These are phyloP conservation scores for Geotrichum cucujoidarum DNA, from an alignment of 1,139 yeast species.

Conservation along the genomic window DNA sequence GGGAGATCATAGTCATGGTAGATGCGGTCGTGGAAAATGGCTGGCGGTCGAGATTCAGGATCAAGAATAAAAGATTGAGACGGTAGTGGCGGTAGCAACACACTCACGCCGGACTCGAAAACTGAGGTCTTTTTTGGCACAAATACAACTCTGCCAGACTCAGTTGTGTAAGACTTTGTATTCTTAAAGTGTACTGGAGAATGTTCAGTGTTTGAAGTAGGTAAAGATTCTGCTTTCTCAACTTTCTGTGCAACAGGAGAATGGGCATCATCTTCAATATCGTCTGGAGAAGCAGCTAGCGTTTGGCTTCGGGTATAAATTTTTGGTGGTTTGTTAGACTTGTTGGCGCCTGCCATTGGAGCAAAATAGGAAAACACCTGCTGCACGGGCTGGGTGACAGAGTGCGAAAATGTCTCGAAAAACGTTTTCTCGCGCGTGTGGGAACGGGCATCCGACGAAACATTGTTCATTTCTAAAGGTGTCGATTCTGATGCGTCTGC, in stretches of 20 bases:
- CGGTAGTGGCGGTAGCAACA: conserved; percentile 85
- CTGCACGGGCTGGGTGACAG: conserved; percentile 22
- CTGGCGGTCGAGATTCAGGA: conserved; percentile 50
- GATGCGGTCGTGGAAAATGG: conserved; percentile 72
- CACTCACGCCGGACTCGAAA: conserved; percentile 74
- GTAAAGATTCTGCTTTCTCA: neutral
- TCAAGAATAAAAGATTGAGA: conserved; percentile 63
- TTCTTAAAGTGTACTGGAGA: conserved; percentile 2
- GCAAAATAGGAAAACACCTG: conserved; percentile 31
- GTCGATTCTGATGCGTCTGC: conserved; percentile 27
- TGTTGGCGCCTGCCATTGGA: conserved; percentile 32
- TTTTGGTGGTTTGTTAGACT: conserved; percentile 30
- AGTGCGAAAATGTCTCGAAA: conserved; percentile 2
- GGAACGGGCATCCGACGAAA: no score
- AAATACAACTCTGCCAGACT: conserved; percentile 4
- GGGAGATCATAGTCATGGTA: conserved; percentile 68
- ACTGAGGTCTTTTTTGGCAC: conserved; percentile 69
- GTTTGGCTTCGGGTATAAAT: conserved; percentile 36
- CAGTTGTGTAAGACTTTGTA: neutral
- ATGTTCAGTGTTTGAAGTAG: neutral
- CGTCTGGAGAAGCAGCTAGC: conserved; percentile 22
- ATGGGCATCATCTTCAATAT: conserved; percentile 22
- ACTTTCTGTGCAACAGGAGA: neutral
- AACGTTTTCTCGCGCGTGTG: conserved; percentile 8
- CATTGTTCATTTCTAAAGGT: conserved; percentile 9